Evolutionary conservation across 495 filamentous ascomycete genomes (phyloP).

Genomic region (Talaromyces borbonicus): DNA sequence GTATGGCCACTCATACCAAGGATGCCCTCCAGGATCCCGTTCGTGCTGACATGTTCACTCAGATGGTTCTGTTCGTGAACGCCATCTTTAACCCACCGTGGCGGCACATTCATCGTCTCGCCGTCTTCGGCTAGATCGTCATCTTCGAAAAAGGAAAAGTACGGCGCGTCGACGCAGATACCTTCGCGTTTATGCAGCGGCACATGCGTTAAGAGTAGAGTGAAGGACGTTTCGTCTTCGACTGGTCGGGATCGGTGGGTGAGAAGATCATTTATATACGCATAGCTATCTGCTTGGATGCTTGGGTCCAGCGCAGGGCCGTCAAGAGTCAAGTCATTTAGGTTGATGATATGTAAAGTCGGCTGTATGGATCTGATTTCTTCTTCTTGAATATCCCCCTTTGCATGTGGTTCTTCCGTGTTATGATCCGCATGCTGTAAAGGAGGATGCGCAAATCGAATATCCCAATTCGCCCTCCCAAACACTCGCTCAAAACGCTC

Average conservation of each 20-base stretch:
- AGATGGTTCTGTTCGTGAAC: slow-evolving; percentile 91
- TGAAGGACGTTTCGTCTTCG: slow-evolving; percentile 56
- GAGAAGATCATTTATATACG: slow-evolving; percentile 66
- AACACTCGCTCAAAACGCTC: slow-evolving; percentile 73
- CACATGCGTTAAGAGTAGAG: slow-evolving; percentile 82
- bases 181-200: slow-evolving; percentile 78
- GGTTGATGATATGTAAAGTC: slow-evolving; percentile 64
- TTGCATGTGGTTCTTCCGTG: too few relatives aligned
- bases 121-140: slow-evolving; percentile 26
- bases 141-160: slow-evolving; percentile 58
- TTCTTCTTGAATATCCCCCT: too few relatives aligned
- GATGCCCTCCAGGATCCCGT: slow-evolving; percentile 63
- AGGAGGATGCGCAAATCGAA: slow-evolving; percentile 54
- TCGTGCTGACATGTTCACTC: slow-evolving; percentile 47
- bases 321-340: slow-evolving; percentile 91
- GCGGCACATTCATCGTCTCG: slow-evolving; percentile 12
- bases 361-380: slow-evolving; percentile 23
- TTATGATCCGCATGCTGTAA: too few relatives aligned
- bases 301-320: slow-evolving; percentile 55
- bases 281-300: slow-evolving; percentile 63
- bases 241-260: slow-evolving; percentile 51
- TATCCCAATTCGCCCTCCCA: slow-evolving; percentile 79
- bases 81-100: slow-evolving; percentile 44
- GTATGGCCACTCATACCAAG: slow-evolving; percentile 61
- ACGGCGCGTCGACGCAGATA: slow-evolving; percentile 74